These are phyloP conservation scores for Linum trigynum DNA, from an alignment of 345 rosid genomes.

Conservation along the genomic window DNA sequence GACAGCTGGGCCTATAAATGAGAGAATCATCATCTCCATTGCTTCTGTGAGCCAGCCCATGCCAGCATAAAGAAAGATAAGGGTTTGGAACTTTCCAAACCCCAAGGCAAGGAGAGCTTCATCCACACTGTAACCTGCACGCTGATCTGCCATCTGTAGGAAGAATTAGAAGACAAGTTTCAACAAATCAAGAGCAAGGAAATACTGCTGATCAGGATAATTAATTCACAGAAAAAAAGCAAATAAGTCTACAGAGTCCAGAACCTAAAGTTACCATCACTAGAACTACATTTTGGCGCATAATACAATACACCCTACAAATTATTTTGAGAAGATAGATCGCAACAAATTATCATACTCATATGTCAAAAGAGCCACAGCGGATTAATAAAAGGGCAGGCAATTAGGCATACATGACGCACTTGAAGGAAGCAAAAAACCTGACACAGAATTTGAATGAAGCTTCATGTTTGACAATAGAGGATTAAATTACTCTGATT, in stretches of 20 bases:
- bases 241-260: neutral
- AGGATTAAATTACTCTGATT: too few relatives aligned
- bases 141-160: neutral
- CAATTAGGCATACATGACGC: too few relatives aligned
- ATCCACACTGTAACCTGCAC: constrained; percentile 9
- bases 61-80: constrained; percentile 3
- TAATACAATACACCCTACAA: too few relatives aligned
- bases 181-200: neutral
- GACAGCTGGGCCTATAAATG: constrained; percentile 10
- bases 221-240: neutral
- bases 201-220: too few relatives aligned
- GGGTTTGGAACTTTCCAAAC: constrained; percentile 4
- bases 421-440: too few relatives aligned
- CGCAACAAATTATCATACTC: too few relatives aligned
- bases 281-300: too few relatives aligned
- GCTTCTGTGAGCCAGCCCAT: constrained; percentile 13
- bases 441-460: too few relatives aligned
- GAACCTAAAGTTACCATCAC: neutral
- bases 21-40: constrained; percentile 15
- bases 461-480: too few relatives aligned
- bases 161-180: neutral
- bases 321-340: too few relatives aligned
- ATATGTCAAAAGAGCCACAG: too few relatives aligned
- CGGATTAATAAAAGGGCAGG: too few relatives aligned
- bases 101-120: constrained; percentile 8